phyloP scores from a whole-genome alignment of 352 stramenopile species.

The Phytophthora colocasiae region DNA sequence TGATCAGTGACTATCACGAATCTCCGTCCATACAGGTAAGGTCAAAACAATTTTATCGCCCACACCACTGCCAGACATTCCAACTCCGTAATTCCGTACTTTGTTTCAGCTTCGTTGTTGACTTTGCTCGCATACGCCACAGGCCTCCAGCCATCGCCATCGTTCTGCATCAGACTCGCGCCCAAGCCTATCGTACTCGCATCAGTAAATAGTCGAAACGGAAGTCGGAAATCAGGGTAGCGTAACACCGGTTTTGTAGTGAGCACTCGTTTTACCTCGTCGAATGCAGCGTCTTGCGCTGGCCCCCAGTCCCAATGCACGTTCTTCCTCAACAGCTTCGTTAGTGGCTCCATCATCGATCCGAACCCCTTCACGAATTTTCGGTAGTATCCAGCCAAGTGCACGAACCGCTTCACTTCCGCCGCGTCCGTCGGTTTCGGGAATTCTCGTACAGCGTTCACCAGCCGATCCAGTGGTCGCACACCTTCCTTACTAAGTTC shows the following conservation, averaged over 20 bases:
- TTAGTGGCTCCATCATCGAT: not conserved
- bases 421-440: not conserved
- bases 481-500: not conserved
- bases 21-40: not conserved
- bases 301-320: not conserved
- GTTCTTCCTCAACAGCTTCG: not conserved
- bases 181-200: not conserved
- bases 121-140: not conserved
- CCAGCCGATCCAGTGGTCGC: not conserved
- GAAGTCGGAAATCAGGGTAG: slow-evolving; percentile 5
- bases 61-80: not conserved
- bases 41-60: not conserved
- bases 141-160: not conserved
- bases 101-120: not conserved
- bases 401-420: not conserved
- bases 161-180: slow-evolving; percentile 4
- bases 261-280: not conserved
- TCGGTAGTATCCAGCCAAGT: not conserved
- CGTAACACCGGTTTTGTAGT: slow-evolving; percentile 1
- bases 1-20: not conserved
- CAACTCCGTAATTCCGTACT: not conserved
- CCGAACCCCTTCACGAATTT: not conserved
- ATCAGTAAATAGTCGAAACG: slow-evolving; percentile 2
- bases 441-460: not conserved
- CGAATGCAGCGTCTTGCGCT: not conserved